Evolutionary conservation across 2,329 filamentous ascomycete genomes (phyloP).

Genomic region (Microascus cirrosus): DNA sequence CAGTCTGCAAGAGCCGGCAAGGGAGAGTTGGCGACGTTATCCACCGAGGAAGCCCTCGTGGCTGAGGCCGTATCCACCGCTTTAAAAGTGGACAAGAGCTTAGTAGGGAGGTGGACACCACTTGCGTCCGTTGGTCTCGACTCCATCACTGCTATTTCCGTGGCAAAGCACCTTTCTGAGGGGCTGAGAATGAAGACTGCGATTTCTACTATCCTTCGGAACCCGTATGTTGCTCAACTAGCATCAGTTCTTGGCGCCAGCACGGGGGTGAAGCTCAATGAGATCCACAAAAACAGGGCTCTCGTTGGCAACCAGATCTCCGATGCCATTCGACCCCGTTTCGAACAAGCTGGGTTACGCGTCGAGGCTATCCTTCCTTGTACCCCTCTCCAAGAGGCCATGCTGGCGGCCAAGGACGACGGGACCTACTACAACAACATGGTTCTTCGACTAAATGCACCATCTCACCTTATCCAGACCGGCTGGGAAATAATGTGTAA

Average conservation of each 20-base stretch:
- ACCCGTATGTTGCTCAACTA: constrained; percentile 55
- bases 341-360: constrained; percentile 3
- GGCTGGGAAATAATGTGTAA: constrained; percentile 53
- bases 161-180: constrained; percentile 47
- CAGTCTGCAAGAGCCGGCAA: constrained; percentile 14
- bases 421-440: constrained; percentile 64
- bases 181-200: constrained; percentile 36
- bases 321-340: neutral
- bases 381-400: constrained; percentile 78
- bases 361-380: constrained; percentile 61
- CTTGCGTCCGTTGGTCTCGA: constrained; percentile 74
- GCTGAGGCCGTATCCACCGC: constrained; percentile 40
- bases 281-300: neutral
- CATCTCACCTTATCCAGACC: constrained; percentile 35
- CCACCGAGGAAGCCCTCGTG: constrained; percentile 42
- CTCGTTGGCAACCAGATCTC: constrained; percentile 8
- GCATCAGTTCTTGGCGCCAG: constrained; percentile 17
- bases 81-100: constrained; percentile 28
- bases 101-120: constrained; percentile 54
- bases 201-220: constrained; percentile 59
- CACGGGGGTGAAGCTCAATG: neutral
- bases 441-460: constrained; percentile 45
- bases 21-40: constrained; percentile 30
- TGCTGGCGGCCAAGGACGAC: constrained; percentile 52
- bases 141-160: constrained; percentile 67